Base-by-base conservation (phyloP, 257 asterid genomes). In the Scutellaria minor region DNA sequence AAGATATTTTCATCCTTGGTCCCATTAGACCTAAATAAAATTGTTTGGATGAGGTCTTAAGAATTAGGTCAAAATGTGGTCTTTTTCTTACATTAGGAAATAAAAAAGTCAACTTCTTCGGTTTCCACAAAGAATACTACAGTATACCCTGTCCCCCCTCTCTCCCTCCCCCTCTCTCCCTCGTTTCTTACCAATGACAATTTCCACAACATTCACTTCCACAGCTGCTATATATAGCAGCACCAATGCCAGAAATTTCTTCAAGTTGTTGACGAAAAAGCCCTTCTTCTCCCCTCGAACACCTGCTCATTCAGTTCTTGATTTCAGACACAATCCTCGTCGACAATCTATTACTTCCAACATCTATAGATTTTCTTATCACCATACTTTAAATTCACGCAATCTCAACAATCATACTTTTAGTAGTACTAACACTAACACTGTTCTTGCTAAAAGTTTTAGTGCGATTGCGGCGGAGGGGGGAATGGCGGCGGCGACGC, bases 401-500 rank as follows among this genome's bases (percentile, higher is more conserved):
- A 14, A 8, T 31, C 20, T 57, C 13, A 63, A 48, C 50, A 56
- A 14, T 44, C 14, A 35, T 41, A 57, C 1, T 51, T 65, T 52
- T 11, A 22, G 63, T 15, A 56, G 10, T 3, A 20, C 37, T 7
- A 48, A 27, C 31, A 55, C 7, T 6, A 18, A 8, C 7, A 47
- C 39, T 51, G 24, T 35, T 12, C 7, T 12, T 12, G 45, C 45
- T 20, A 40, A 77, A 70, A 61, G 20, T 5, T 48, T 40, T 42
- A n/a, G 54, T 48, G 71, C 14, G 24, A 31, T 52, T 54, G 69
- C 58, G 45, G 50, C 27, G 51, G 78, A 69, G 70, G 77, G 73
- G 47, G 48, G 44, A 59, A 84, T 86, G 92, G 77, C 85, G 67
- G 82, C 18, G 18, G 18, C 18, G 18, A 18, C 66, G 64, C 89